Evolutionary conservation across 257 asterid genomes (phyloP).

Genomic region (Gardenia jasminoides): DNA sequence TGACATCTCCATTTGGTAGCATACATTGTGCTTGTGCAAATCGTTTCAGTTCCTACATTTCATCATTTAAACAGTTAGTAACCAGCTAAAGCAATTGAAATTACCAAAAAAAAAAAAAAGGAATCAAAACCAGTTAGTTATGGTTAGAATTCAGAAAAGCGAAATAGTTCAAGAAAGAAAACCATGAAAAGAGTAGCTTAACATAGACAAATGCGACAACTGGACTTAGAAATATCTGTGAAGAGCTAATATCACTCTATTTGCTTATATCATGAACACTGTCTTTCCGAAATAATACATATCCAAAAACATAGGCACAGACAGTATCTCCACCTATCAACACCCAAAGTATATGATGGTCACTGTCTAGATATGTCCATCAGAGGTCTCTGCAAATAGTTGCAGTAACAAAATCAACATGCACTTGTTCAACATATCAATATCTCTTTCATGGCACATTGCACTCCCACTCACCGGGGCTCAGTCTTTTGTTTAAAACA

Average conservation of each 20-base stretch:
- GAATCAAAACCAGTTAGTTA: not conserved
- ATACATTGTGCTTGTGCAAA: conserved; percentile 44
- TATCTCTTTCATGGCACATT: not conserved
- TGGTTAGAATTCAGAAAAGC: not conserved
- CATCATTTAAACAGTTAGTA: not conserved
- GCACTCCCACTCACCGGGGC: not conserved
- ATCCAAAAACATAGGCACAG: not conserved
- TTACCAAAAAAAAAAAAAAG: no score
- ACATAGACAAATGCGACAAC: not conserved
- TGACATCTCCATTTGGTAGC: conserved; percentile 62
- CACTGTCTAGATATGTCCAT: not conserved
- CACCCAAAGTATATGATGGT: not conserved
- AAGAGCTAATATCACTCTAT: not conserved
- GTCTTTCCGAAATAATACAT: not conserved
- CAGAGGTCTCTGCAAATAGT: not conserved
- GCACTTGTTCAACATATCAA: not conserved
- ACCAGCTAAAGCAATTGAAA: not conserved
- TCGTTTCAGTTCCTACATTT: conserved; percentile 57
- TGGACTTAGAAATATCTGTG: not conserved
- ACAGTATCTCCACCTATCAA: not conserved
- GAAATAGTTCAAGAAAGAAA: not conserved
- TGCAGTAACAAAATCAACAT: not conserved
- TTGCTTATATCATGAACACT: not conserved
- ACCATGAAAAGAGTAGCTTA: not conserved
- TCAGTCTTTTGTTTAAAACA: not conserved